Conservation (phyloP, 257 asterid genomes). For the Solanum arcanum region DNA sequence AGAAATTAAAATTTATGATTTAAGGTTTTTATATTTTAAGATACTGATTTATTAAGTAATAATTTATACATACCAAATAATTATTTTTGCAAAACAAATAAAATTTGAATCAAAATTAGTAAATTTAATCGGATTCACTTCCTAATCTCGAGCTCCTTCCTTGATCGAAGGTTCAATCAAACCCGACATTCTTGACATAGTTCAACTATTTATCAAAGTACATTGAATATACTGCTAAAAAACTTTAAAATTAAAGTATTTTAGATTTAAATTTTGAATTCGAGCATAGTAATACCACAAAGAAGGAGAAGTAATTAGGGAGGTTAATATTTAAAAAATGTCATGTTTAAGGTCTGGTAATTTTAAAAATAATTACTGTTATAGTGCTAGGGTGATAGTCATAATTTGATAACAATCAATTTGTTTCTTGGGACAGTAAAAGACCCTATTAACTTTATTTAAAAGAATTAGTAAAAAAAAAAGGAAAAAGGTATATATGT, state of each 20-base stretch:
- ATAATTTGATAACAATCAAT: slow-evolving; percentile 5
- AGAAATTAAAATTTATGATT: no score
- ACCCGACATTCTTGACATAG: background rate
- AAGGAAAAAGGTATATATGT: background rate
- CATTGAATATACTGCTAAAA: background rate
- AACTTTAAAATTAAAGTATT: accelerated
- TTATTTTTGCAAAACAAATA: no score
- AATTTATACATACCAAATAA: no score
- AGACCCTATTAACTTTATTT: background rate
- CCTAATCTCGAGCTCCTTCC: no score
- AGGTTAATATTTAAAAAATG: background rate
- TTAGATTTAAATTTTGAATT: background rate
- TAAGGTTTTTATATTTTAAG: background rate
- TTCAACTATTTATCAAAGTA: background rate
- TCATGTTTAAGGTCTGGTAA: background rate
- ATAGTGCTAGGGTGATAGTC: background rate
- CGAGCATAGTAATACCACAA: accelerated
- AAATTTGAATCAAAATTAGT: no score
- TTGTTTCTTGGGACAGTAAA: background rate
- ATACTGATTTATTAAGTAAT: no score
- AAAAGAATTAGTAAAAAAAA: background rate
- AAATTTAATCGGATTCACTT: no score
- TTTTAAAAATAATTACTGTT: background rate
- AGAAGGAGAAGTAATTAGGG: background rate
- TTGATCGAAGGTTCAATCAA: background rate